phyloP scores from a whole-genome alignment of 352 stramenopile genomes.

The Phytophthora parvispora region DNA sequence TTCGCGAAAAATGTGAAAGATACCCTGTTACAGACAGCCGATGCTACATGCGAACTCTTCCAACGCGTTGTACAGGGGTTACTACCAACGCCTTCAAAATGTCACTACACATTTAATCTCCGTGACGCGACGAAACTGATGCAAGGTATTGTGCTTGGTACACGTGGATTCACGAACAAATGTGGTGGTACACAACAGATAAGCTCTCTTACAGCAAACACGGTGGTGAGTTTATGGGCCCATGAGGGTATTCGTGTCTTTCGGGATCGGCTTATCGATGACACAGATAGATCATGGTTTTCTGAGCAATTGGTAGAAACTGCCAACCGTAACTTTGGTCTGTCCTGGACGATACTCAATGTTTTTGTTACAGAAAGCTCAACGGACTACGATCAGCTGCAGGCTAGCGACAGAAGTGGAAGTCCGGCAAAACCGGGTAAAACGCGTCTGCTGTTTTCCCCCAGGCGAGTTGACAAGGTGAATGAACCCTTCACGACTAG shows the following conservation, averaged over 20 bases:
- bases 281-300: conserved; percentile 89
- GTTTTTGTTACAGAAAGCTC: conserved; percentile 35
- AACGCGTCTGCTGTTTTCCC: conserved; percentile 33
- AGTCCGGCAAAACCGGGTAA: conserved; percentile 12
- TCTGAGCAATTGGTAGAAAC: conserved; percentile 83
- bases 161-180: conserved; percentile 30
- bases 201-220: conserved; percentile 42
- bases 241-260: conserved; percentile 95
- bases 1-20: conserved; percentile 68
- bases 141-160: conserved; percentile 83
- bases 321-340: conserved; percentile 65
- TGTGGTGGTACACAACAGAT: conserved; percentile 4
- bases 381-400: conserved; percentile 2
- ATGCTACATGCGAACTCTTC: conserved; percentile 75
- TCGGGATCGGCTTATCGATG: conserved; percentile 91
- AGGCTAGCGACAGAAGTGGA: neutral
- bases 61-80: conserved; percentile 58
- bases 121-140: conserved; percentile 85
- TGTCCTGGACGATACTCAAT: conserved; percentile 66
- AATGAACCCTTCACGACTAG: neutral
- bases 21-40: conserved; percentile 57
- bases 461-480: conserved; percentile 2
- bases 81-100: conserved; percentile 83
- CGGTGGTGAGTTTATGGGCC: conserved; percentile 84
- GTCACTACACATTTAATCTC: conserved; percentile 89